Evolutionary conservation across 768 basidiomycete genomes (phyloP), one percentile per base, ranked within the genome.

Genomic region (Glaciozyma martinii): DNA sequence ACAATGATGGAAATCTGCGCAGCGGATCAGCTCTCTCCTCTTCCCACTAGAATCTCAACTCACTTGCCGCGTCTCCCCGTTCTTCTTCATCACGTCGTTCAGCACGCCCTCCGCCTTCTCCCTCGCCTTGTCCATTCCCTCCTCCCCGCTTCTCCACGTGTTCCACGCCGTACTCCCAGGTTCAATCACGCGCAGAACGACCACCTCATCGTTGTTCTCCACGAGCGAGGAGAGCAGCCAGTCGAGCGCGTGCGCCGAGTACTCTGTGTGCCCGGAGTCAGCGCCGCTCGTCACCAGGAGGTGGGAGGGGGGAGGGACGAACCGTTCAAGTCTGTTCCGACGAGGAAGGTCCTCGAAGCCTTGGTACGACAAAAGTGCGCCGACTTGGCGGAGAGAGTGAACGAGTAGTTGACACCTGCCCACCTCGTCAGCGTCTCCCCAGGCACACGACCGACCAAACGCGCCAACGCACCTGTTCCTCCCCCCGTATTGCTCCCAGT

Each of bases 151-250:
- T 19, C 53, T 52, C 61, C 60, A 61, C 2, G 60, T 49, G 9
- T 61, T 56, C 52, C 63, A 61, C 47, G 71, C 61, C 56, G 70
- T 66, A 2, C 50, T 43, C 43, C 91, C 92, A 66, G 88, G 83
- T 67, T 94, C 91, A 19, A 94, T 83, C 1, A 94, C 94, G 44
- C 94, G 80, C 63, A 89, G 88, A 13, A 97, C 87, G 62, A 99
- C 85, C 27, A 98, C 78, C 77, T 98, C 94, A 75, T 98, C 94
- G 47, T 58, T 62, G 63, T 78, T 76, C 62, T 80, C 79, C 12
- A 86, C 84, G 16, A 99, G 80, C 42, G 82, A 81, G 71, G 90
- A 88, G 33, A 97, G 80, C n/a, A 84, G 80, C 94, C 94, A 99
- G 62, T 95, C 90, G 12, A 98, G 79, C 0, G 94, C 93, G 72